These are phyloP conservation scores for Pleurozium schreberi DNA, from an alignment of 225 moss, liverwort and hornwort species.

Conservation along the genomic window DNA sequence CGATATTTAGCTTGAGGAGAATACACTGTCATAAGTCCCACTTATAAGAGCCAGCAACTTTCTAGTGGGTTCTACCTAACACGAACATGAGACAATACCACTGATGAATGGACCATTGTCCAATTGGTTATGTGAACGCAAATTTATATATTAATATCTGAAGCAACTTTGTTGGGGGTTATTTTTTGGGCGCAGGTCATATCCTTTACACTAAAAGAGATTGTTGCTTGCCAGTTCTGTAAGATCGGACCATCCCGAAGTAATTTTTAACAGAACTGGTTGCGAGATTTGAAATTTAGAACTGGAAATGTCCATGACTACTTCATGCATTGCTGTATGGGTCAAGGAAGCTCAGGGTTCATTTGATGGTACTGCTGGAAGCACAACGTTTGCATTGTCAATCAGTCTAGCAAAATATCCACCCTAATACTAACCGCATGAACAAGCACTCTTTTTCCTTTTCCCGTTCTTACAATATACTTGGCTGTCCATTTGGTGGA, in stretches of 20 bases:
- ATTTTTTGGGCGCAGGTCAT: constrained; percentile 71
- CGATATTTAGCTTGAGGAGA: background rate
- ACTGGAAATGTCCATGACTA: background rate
- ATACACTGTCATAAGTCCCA: background rate
- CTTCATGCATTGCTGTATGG: background rate
- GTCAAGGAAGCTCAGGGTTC: background rate
- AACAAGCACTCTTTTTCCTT: background rate
- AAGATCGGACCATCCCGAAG: background rate
- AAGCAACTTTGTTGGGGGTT: background rate
- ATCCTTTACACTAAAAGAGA: constrained; percentile 42
- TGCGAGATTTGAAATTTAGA: background rate
- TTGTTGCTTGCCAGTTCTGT: background rate
- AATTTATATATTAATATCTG: background rate
- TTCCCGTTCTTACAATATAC: background rate
- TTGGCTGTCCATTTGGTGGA: background rate
- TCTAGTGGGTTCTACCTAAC: background rate
- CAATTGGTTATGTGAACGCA: background rate
- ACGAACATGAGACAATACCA: background rate
- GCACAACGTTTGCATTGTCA: background rate
- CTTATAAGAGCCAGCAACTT: background rate
- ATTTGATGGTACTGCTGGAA: background rate
- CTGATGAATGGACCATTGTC: background rate
- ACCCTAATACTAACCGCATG: background rate
- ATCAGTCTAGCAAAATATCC: background rate
- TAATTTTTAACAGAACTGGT: background rate